These are phyloP conservation scores for Kingdonia uniflora DNA, from an alignment of 164 flowering plant species.

Conservation along the genomic window DNA sequence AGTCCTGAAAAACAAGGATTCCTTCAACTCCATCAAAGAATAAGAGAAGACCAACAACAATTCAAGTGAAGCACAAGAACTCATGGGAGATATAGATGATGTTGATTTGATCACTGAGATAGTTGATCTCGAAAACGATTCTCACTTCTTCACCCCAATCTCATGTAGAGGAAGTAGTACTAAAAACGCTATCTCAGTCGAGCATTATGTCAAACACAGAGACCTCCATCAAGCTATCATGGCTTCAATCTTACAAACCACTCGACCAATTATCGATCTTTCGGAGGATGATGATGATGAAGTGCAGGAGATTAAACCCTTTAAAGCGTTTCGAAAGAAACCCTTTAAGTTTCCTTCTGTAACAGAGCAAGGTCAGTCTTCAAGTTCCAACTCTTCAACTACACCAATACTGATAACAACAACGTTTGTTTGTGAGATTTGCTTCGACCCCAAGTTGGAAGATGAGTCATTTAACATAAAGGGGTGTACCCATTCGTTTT, in stretches of 20 bases:
- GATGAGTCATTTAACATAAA: slow-evolving; percentile 12
- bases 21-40: too few species aligned
- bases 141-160: slow-evolving; percentile 4
- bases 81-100: too few species aligned
- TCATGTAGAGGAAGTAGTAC: slow-evolving; percentile 11
- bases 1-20: too few species aligned
- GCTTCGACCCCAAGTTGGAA: slow-evolving; percentile 15
- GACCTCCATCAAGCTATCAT: slow-evolving; percentile 8
- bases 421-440: slow-evolving; percentile 30
- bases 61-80: too few species aligned
- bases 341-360: slow-evolving; percentile 4
- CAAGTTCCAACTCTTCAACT: not conserved
- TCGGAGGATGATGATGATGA: slow-evolving; percentile 6
- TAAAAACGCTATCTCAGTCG: slow-evolving; percentile 17
- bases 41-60: too few species aligned
- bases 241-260: slow-evolving; percentile 3
- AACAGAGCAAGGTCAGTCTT: slow-evolving; percentile 9
- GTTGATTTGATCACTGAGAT: slow-evolving; percentile 10
- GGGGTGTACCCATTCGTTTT: slow-evolving; percentile 32
- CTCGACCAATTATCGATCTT: slow-evolving; percentile 10
- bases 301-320: not conserved
- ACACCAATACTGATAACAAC: not conserved
- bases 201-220: slow-evolving; percentile 8
- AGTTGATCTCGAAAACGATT: slow-evolving; percentile 10
- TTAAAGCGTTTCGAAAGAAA: not conserved